Base-by-base conservation (phyloP, 352 stramenopile species). In the Phytopythium kandeliae region DNA sequence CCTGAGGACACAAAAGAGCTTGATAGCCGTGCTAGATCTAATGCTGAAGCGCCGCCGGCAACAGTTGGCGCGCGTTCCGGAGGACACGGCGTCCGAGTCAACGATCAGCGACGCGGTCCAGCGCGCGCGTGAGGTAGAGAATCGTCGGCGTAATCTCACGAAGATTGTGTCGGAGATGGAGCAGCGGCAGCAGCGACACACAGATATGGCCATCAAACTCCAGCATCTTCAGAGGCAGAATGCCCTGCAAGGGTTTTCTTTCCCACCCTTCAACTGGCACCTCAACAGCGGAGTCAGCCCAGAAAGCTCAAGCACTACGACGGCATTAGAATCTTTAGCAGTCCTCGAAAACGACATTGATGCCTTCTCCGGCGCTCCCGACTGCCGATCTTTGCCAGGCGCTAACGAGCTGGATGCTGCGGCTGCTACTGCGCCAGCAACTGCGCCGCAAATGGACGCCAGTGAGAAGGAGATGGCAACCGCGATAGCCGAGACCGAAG, bases 211-310 rank as follows among this genome's bases (percentile, higher is more conserved):
- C 19, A 19, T 13, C n/a, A 41, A n/a, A 21, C 31, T 38, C 30
- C 1, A 28, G 3, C 28, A 4, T 1, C 25, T 33, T 7, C 13
- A 25, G 16, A 16, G 6, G 5, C 16, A 36, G 42, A 17, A 36
- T 2, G 15, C 8, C 1, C 16, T 48, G 42, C 42, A 15, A 15
- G 42, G n/a, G 25, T 48, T 48, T 17, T 21, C n/a, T 11, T 48
- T 48, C 25, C 42, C 42, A 10, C 25, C 15, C 25, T 48, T 48
- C 16, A 15, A 13, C 25, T 48, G 42, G 42, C 42, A 48, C 28
- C 31, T 48, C 16, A 13, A 2, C 1, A 3, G 12, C 1, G 38
- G 10, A 4, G 12, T 13, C 22, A 13, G 12, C 1, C 9, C 13
- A 16, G 40, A 10, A 19, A 4, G 19, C 31, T 4, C 31, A 15